These are phyloP conservation scores for Calvatia gigantea DNA, from an alignment of 768 basidiomycete genomes.

Conservation along the genomic window DNA sequence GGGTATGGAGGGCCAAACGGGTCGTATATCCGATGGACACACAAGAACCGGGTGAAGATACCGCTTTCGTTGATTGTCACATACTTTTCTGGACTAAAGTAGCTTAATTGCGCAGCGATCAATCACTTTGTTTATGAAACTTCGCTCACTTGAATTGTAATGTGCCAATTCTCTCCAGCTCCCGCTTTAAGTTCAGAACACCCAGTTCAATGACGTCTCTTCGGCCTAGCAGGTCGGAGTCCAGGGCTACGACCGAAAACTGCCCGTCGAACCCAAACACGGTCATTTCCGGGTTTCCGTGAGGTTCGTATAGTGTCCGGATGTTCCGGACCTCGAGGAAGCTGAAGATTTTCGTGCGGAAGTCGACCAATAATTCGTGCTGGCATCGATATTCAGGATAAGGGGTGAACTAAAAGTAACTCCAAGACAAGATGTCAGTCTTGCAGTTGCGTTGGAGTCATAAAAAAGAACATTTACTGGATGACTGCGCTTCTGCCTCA, in stretches of 20 bases:
- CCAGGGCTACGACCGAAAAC: constrained; percentile 41
- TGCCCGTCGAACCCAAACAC: constrained; percentile 49
- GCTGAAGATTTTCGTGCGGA: constrained; percentile 20
- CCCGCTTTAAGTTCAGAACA: constrained; percentile 28
- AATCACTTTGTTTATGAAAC: background rate
- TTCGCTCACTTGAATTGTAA: constrained; percentile 32
- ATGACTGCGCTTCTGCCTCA: background rate
- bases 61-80: constrained; percentile 28
- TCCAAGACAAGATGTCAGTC: constrained; percentile 6
- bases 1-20: constrained; percentile 10
- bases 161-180: constrained; percentile 30
- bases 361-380: constrained; percentile 24
- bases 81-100: constrained; percentile 25
- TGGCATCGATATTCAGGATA: constrained; percentile 34
- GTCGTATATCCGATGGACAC: constrained; percentile 24
- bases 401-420: constrained; percentile 21
- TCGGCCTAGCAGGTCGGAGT: constrained; percentile 34
- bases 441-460: background rate
- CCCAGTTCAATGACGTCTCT: constrained; percentile 24
- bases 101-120: background rate
- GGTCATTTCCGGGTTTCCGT: constrained; percentile 12
- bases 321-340: constrained; percentile 35
- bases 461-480: constrained; percentile 1
- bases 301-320: constrained; percentile 27
- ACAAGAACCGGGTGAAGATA: constrained; percentile 36